A percentile compares a stretch with the other conserved stretches of the same genome.
These are phyloP conservation scores for Colletotrichum tabaci DNA, from an alignment of 2,329 filamentous ascomycete species.

Conservation along the genomic window DNA sequence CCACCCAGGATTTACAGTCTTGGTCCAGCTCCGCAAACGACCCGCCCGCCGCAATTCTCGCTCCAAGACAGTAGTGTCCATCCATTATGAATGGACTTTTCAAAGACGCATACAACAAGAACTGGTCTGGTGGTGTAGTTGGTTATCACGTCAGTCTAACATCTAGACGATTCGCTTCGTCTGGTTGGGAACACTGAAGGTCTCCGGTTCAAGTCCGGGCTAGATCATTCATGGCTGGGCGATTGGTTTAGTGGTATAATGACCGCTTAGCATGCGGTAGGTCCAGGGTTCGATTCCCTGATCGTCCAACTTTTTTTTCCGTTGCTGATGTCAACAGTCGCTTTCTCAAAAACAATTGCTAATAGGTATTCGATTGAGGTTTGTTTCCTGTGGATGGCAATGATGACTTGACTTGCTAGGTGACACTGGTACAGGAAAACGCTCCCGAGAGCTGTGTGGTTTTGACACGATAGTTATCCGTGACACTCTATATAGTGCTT, in stretches of 20 bases:
- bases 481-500: too few relatives aligned
- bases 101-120: fast-evolving
- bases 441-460: too few relatives aligned
- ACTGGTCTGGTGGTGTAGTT: slow-evolving; percentile 53
- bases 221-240: slow-evolving; percentile 23
- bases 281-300: slow-evolving; percentile 42
- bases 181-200: slow-evolving; percentile 35
- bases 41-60: background rate
- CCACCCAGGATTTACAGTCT: too few relatives aligned
- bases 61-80: background rate
- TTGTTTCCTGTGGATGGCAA: too few relatives aligned
- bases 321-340: too few relatives aligned
- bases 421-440: too few relatives aligned
- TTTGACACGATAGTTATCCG: too few relatives aligned
- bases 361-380: too few relatives aligned
- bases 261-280: slow-evolving; percentile 42
- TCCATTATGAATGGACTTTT: background rate
- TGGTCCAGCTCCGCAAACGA: slow-evolving; percentile 14
- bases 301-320: slow-evolving; percentile 33
- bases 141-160: slow-evolving; percentile 67
- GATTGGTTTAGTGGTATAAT: slow-evolving; percentile 43
- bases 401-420: too few relatives aligned
- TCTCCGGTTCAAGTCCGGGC: slow-evolving; percentile 43
- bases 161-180: slow-evolving; percentile 16
- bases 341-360: too few relatives aligned